These are phyloP conservation scores for Leccinum holopus DNA, from an alignment of 1,284 basidiomycete species.

Conservation along the genomic window DNA sequence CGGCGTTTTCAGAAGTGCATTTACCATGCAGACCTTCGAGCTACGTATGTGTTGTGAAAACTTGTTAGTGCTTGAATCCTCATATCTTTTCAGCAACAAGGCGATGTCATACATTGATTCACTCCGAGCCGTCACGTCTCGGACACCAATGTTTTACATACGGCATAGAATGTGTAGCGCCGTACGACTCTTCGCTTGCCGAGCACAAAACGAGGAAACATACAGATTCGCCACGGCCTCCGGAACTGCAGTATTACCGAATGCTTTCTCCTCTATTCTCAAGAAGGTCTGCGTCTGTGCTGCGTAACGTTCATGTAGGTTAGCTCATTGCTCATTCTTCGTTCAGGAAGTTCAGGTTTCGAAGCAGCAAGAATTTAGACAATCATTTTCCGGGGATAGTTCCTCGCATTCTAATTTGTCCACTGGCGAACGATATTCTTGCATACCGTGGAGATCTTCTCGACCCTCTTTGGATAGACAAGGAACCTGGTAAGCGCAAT, in stretches of 20 bases:
- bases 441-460: constrained; percentile 16
- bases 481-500: constrained; percentile 16
- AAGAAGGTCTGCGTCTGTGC: constrained; percentile 21
- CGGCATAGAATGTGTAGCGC: constrained; percentile 31
- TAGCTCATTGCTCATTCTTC: neutral
- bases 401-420: neutral
- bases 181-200: constrained; percentile 29
- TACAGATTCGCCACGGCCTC: neutral
- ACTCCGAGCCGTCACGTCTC: constrained; percentile 39
- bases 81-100: constrained; percentile 40
- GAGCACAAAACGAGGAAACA: constrained; percentile 32
- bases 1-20: constrained; percentile 31
- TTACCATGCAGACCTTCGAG: constrained; percentile 38
- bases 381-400: neutral
- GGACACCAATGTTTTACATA: constrained; percentile 45
- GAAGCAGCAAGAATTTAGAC: constrained; percentile 33
- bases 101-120: constrained; percentile 52
- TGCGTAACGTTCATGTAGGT: too few relatives aligned
- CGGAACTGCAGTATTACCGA: constrained; percentile 22
- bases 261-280: constrained; percentile 31
- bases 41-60: constrained; percentile 32
- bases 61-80: neutral
- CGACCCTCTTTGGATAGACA: constrained; percentile 22
- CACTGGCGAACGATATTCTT: neutral
- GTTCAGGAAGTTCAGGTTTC: constrained; percentile 32